Percentiles rank a stretch among this genome's conserved stretches.
Conservation (phyloP, 495 filamentous ascomycete species). For the Oleoguttula mirabilis region DNA sequence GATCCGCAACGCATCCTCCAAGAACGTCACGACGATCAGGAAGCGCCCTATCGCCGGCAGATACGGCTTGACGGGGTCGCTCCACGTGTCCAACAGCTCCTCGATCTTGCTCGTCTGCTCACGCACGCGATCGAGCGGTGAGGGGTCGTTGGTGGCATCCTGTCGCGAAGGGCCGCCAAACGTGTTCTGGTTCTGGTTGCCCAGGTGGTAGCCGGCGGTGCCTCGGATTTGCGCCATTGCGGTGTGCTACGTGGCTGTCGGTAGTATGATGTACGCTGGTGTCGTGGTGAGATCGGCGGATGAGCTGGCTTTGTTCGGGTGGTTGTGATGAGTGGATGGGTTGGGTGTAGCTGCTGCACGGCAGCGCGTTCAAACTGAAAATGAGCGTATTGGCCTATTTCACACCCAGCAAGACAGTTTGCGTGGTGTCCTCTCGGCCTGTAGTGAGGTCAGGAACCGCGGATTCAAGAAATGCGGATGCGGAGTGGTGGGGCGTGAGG, state of each 20-base stretch:
- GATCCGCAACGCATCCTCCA: conserved; percentile 92
- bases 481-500: too few relatives aligned
- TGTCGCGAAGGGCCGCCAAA: conserved; percentile 43
- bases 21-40: conserved; percentile 94
- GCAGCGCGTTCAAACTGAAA: too few relatives aligned
- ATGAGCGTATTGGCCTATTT: too few relatives aligned
- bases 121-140: conserved; percentile 80
- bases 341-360: conserved; percentile 5
- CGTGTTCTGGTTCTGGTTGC: conserved; percentile 39
- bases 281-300: too few relatives aligned
- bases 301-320: background rate
- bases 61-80: conserved; percentile 90
- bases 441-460: too few relatives aligned
- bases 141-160: conserved; percentile 58
- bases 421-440: too few relatives aligned
- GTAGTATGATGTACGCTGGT: background rate
- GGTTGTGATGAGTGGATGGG: background rate
- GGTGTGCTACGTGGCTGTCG: background rate
- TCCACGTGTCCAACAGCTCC: conserved; percentile 77
- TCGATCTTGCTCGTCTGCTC: conserved; percentile 97
- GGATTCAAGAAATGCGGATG: too few relatives aligned
- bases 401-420: too few relatives aligned
- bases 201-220: conserved; percentile 90
- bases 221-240: conserved; percentile 93
- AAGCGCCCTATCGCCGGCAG: conserved; percentile 92